These are phyloP conservation scores for Medicago ruthenica DNA, from an alignment of 306 rosid species.

Conservation along the genomic window DNA sequence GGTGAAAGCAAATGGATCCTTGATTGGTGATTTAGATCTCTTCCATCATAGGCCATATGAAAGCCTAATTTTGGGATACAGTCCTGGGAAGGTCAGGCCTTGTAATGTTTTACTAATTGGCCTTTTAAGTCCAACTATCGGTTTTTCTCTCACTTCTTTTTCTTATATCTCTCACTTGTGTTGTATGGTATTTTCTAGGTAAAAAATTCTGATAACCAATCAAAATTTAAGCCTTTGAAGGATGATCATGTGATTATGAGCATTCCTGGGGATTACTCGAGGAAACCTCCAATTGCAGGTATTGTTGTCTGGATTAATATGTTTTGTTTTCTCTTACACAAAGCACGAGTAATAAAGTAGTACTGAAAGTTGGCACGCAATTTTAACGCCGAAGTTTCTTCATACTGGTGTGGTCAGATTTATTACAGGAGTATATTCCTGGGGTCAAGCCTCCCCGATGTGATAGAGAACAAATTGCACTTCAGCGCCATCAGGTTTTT, in stretches of 20 bases:
- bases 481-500: too few species aligned
- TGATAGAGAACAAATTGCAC: too few species aligned
- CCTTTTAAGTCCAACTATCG: conserved; percentile 1
- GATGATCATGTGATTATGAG: conserved; percentile 76
- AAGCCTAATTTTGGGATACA: conserved; percentile 77
- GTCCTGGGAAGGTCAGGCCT: conserved; percentile 63
- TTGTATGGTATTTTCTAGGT: conserved; percentile 44
- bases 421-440: conserved; percentile 65
- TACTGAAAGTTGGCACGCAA: conserved; percentile 16
- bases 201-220: conserved; percentile 37
- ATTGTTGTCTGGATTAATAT: conserved; percentile 29
- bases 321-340: too few species aligned
- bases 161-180: conserved; percentile 26
- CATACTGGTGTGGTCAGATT: conserved; percentile 40
- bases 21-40: conserved; percentile 81
- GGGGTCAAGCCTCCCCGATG: conserved; percentile 63
- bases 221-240: conserved; percentile 49
- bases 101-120: conserved; percentile 29
- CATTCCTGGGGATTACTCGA: conserved; percentile 91
- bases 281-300: conserved; percentile 96
- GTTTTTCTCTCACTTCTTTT: background rate
- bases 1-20: conserved; percentile 83
- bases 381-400: conserved; percentile 21
- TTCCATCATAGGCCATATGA: conserved; percentile 96
- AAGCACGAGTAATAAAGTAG: background rate